Evolutionary conservation across 2,329 filamentous ascomycete genomes (phyloP).

Genomic region (Aspergillus neoniger): DNA sequence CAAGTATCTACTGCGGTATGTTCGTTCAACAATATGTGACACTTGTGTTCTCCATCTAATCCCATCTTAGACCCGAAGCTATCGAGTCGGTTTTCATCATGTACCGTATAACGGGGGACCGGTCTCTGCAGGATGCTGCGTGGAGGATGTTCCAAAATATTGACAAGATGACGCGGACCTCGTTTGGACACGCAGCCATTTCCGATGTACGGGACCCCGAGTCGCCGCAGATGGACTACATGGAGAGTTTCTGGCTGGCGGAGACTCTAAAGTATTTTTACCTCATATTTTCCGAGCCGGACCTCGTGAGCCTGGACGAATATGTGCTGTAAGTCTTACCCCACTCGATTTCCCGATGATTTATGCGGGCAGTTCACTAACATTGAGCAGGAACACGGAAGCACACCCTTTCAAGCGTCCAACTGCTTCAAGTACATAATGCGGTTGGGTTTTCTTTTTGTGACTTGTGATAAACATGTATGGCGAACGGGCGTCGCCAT

Average conservation of each 20-base stretch:
- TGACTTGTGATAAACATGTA: neutral
- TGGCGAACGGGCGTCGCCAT: slow-evolving; percentile 17
- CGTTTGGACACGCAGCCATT: slow-evolving; percentile 48
- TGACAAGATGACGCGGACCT: slow-evolving; percentile 46
- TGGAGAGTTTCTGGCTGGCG: slow-evolving; percentile 51
- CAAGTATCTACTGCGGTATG: slow-evolving; percentile 36
- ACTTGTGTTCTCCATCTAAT: slow-evolving; percentile 1
- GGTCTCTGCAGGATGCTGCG: slow-evolving; percentile 46
- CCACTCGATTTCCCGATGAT: no score
- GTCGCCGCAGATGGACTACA: slow-evolving; percentile 38
- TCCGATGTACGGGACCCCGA: slow-evolving; percentile 40
- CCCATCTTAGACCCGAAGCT: slow-evolving; percentile 52
- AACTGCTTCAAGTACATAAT: neutral
- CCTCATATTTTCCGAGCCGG: slow-evolving; percentile 46
- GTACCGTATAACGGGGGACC: slow-evolving; percentile 61
- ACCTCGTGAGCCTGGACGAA: slow-evolving; percentile 44
- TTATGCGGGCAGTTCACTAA: no score
- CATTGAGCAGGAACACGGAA: slow-evolving; percentile 45
- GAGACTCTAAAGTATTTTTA: slow-evolving; percentile 51
- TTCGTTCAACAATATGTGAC: neutral
- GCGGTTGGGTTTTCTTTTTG: neutral
- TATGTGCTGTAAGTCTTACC: slow-evolving; percentile 49
- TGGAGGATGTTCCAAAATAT: slow-evolving; percentile 55
- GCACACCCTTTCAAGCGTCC: slow-evolving; percentile 42
- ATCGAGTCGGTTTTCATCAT: slow-evolving; percentile 64